phyloP scores from a whole-genome alignment of 1,139 yeast species.

The Taphrina populina region DNA sequence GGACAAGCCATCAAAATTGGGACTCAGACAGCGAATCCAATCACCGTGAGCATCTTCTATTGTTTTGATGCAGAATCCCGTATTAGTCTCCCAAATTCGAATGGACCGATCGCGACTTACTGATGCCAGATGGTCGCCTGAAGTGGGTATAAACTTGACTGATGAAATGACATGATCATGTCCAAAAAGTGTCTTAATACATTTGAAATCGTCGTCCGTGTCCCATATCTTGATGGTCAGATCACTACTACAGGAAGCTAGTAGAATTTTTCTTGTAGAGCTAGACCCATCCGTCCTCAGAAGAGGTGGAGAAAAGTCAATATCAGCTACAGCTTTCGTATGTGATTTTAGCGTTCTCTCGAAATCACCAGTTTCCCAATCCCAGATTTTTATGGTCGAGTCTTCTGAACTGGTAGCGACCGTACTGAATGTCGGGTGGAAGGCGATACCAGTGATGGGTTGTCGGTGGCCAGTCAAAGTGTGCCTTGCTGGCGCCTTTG shows the following conservation, averaged over 20 bases:
- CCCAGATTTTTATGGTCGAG: constrained; percentile 76
- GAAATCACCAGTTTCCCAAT: constrained; percentile 66
- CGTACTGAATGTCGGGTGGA: constrained; percentile 72
- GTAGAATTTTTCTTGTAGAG: constrained; percentile 38
- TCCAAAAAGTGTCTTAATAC: constrained; percentile 70
- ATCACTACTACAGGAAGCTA: constrained; percentile 72
- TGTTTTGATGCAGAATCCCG: constrained; percentile 62
- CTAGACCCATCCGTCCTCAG: not conserved
- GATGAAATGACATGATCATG: constrained; percentile 86
- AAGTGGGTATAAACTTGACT: constrained; percentile 54
- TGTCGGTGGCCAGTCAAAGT: constrained; percentile 59
- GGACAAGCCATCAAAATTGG: constrained; percentile 41
- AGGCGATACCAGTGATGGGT: constrained; percentile 61
- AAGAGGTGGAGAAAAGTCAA: constrained; percentile 50
- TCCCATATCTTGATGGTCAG: constrained; percentile 72
- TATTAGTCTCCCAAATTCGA: constrained; percentile 70
- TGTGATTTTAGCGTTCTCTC: constrained; percentile 72
- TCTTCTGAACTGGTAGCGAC: constrained; percentile 70
- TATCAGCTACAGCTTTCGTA: constrained; percentile 63
- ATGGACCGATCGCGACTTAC: constrained; percentile 76
- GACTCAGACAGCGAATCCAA: constrained; percentile 76
- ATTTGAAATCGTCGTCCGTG: constrained; percentile 53
- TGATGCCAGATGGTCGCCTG: constrained; percentile 55
- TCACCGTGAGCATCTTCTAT: constrained; percentile 79
- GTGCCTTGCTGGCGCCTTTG: constrained; percentile 52